Conservation (phyloP, 2,329 filamentous ascomycete species). For the Trichoderma endophyticum region DNA sequence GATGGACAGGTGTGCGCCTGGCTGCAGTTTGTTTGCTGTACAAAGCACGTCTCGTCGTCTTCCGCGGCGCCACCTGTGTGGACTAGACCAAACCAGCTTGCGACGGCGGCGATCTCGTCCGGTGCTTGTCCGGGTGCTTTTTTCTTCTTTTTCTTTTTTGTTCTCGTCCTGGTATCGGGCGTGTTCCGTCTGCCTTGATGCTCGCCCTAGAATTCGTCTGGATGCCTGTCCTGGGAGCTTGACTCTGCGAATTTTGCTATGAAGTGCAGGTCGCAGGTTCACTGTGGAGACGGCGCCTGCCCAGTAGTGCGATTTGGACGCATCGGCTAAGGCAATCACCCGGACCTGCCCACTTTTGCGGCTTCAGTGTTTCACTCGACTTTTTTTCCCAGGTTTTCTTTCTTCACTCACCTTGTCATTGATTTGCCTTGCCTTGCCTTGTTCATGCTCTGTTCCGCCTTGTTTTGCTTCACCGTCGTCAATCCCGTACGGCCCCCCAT, state of each 20-base stretch:
- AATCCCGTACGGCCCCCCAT: not conserved
- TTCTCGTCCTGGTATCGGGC: not conserved
- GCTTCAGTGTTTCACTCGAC: not conserved
- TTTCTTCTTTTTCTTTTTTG: not conserved
- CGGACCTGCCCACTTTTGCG: not conserved
- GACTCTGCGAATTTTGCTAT: slow-evolving; percentile 5
- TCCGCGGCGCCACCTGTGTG: slow-evolving; percentile 13
- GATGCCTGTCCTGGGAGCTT: not conserved
- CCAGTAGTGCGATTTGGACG: not conserved
- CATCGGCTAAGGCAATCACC: not conserved
- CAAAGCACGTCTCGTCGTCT: not conserved
- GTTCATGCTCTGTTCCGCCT: not conserved
- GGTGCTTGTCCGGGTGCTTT: not conserved
- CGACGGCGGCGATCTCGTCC: slow-evolving; percentile 1
- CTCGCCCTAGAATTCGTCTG: not conserved
- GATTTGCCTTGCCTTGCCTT: not conserved
- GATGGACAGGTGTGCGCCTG: slow-evolving; percentile 5
- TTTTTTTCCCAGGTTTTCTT: not conserved
- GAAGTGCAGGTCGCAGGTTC: slow-evolving; percentile 9
- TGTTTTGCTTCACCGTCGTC: not conserved
- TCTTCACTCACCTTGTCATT: not conserved
- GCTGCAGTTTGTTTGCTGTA: slow-evolving; percentile 12
- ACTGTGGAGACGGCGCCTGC: not conserved
- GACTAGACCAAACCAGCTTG: not conserved
- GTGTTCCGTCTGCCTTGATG: not conserved